Conservation (phyloP, 106 monocot species). For the Phalaenopsis aphrodite region DNA sequence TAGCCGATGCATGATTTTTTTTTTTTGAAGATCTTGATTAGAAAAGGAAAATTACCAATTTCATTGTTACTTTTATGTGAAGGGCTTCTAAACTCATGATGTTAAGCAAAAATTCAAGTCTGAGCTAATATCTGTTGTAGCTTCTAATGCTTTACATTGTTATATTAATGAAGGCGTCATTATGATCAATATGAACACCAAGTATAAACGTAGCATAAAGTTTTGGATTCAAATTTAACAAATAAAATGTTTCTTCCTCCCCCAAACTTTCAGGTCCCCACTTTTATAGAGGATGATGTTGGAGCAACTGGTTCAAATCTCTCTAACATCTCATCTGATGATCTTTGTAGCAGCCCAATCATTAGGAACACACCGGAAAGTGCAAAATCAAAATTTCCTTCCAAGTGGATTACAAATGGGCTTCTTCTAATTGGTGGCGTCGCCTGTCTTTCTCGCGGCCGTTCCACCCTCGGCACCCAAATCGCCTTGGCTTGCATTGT, state of each 20-base stretch:
- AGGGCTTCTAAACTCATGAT: no score
- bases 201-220: background rate
- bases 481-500: slow-evolving; percentile 73
- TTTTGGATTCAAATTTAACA: background rate
- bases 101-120: no score
- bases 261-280: slow-evolving; percentile 40
- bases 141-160: background rate
- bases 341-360: background rate
- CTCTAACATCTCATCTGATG: slow-evolving; percentile 1
- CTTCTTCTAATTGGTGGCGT: slow-evolving; percentile 71
- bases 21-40: no score
- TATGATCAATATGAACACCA: background rate
- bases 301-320: background rate
- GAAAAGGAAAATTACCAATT: no score
- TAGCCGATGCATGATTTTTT: no score
- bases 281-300: slow-evolving; percentile 25
- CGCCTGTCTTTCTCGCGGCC: slow-evolving; percentile 61
- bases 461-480: slow-evolving; percentile 51
- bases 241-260: background rate
- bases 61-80: no score
- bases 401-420: slow-evolving; percentile 66
- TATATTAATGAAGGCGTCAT: background rate
- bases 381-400: slow-evolving; percentile 14
- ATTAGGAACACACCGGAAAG: background rate
- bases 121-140: no score